Percentiles rank a stretch among this genome's conserved stretches.
Conservation (phyloP, 2,329 filamentous ascomycete species). For the Emergomyces orientalis region DNA sequence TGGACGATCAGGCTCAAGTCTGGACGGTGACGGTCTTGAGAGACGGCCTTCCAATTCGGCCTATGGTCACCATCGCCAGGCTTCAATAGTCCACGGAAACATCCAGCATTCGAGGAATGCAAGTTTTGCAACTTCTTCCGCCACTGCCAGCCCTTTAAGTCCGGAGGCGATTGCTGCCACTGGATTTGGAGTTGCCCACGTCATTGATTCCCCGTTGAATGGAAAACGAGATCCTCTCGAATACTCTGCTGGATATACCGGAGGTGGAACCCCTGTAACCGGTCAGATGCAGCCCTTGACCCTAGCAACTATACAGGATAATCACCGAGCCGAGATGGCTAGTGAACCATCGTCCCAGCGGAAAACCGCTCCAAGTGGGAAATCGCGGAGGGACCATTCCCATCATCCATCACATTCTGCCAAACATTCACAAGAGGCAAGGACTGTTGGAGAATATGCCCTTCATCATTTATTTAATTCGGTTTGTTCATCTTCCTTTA, state of each 20-base stretch:
- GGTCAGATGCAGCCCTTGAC: constrained; percentile 22
- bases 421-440: constrained; percentile 62
- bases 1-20: constrained; percentile 25
- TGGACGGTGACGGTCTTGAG: constrained; percentile 32
- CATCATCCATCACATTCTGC: constrained; percentile 69
- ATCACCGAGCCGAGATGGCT: constrained; percentile 22
- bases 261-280: constrained; percentile 35
- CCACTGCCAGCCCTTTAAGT: constrained; percentile 70
- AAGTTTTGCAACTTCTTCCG: constrained; percentile 58
- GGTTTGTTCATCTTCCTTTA: constrained; percentile 40
- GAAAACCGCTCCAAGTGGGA: constrained; percentile 51
- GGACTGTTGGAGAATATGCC: constrained; percentile 96
- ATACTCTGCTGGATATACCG: constrained; percentile 21
- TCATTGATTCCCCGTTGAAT: constrained; percentile 35
- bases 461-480: constrained; percentile 93
- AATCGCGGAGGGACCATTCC: constrained; percentile 57
- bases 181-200: constrained; percentile 46
- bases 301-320: constrained; percentile 33
- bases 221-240: constrained; percentile 29
- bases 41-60: constrained; percentile 37
- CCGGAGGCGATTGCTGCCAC: constrained; percentile 72
- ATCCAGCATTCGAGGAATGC: constrained; percentile 84
- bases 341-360: constrained; percentile 26
- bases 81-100: constrained; percentile 87
- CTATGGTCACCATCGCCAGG: constrained; percentile 89